Evolutionary conservation across 2,329 filamentous ascomycete species (phyloP), one percentile per base, ranked within the genome.

Genomic region (Zymoseptoria pseudotritici): DNA sequence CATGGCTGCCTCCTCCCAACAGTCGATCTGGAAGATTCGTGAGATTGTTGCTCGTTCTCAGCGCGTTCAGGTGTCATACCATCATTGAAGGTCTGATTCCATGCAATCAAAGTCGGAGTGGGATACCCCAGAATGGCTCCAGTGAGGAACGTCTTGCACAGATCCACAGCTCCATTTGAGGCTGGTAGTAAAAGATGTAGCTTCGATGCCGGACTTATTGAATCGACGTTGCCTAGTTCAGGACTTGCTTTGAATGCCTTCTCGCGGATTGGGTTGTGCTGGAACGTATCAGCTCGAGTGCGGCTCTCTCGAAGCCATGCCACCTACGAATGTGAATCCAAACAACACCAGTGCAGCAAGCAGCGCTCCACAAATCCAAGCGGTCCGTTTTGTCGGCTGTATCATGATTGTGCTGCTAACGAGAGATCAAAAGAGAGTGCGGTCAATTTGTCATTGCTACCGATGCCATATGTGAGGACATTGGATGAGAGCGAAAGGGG

Each of bases 111-210:
- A 11, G 59, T 64, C 42, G 65, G 65, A 4, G 58, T 60, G n/a
- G 63, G 63, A 21, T 65, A 66, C 19, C 58, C 63, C 24, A 64
- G 60, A 21, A 65, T 60, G 13, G 59, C 54, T 11, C 58, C 57
- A 5, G 63, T 65, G 55, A 66, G 36, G 8, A 66, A 29, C 10
- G 63, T 66, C 50, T 66, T 66, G 63, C 65, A 65, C 51, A 66
- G 56, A 54, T 66, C 58, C 17, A 61, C 59, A 1, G 52, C 61
- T 24, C 26, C 46, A 22, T 64, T 61, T 8, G 63, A 64, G n/a
- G 65, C 63, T 7, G 65, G 65, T 17, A 66, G 51, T 2, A 65
- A 46, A 17, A 66, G 50, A 50, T 66, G 63, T 3, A 69, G 62
- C 24, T 65, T 65, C 51, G 51, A 9, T 1, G 20, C 51, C 6